phyloP scores from a whole-genome alignment of 228 moss, liverwort and hornwort species.

The Sphagnum magellanicum region DNA sequence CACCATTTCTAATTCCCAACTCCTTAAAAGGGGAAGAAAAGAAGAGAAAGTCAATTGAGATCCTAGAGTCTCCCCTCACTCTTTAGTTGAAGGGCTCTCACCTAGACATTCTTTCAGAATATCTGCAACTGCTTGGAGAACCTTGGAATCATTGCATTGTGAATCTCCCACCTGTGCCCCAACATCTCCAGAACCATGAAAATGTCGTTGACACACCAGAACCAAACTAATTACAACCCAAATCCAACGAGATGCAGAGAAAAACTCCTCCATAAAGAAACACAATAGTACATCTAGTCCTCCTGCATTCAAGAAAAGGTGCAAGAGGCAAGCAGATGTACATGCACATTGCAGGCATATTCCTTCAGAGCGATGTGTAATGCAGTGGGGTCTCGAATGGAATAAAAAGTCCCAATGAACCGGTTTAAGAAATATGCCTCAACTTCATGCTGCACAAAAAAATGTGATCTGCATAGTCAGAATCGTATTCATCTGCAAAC shows the following conservation, averaged over 20 bases:
- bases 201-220: not conserved
- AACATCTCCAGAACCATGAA: not conserved
- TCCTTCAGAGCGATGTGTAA: conserved; percentile 86
- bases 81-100: conserved; percentile 11
- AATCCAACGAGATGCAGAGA: too few species aligned
- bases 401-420: conserved; percentile 85
- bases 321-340: conserved; percentile 18
- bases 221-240: not conserved
- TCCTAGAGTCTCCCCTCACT: too few species aligned
- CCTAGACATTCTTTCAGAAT: conserved; percentile 82
- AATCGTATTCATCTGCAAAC: too few species aligned
- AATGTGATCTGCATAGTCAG: not conserved
- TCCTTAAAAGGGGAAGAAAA: too few species aligned
- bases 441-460: conserved; percentile 65
- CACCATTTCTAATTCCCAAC: too few species aligned
- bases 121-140: conserved; percentile 88
- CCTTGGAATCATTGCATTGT: conserved; percentile 81
- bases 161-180: conserved; percentile 79
- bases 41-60: too few species aligned
- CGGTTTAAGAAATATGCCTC: conserved; percentile 89
- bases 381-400: conserved; percentile 76
- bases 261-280: too few species aligned
- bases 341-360: conserved; percentile 92
- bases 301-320: not conserved
- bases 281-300: too few species aligned